A percentile compares a stretch with the other conserved stretches of the same genome.
phyloP scores from a whole-genome alignment of 176 grass and related monocot genomes.

The Thinopyrum elongatum region DNA sequence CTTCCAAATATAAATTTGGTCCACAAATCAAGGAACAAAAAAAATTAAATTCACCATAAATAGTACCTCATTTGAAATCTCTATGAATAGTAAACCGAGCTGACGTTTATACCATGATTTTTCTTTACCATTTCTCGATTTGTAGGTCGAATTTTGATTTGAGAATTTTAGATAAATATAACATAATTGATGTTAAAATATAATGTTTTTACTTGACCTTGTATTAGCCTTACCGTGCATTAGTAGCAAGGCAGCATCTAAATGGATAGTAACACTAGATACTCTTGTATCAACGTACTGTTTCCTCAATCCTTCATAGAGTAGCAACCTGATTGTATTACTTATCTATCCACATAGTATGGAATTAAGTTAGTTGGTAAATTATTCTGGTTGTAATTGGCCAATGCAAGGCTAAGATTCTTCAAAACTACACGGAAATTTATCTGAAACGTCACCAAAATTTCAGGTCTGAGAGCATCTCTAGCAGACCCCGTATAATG shows the following conservation, averaged over 20 bases:
- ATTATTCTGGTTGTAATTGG: not conserved
- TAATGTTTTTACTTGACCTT: not conserved
- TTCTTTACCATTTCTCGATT: not conserved
- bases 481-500: too few relatives aligned
- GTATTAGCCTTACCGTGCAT: not conserved
- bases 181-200: not conserved
- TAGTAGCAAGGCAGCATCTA: not conserved
- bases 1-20: not conserved
- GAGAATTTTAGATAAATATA: not conserved
- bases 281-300: not conserved
- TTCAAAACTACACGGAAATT: not conserved
- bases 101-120: not conserved
- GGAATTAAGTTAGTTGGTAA: not conserved
- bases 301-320: not conserved
- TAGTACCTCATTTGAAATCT: not conserved
- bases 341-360: not conserved
- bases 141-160: not conserved
- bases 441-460: not conserved
- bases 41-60: not conserved
- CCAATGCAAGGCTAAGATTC: not conserved
- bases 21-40: not conserved
- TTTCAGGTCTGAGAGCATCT: not conserved
- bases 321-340: not conserved
- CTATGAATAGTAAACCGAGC: not conserved
- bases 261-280: not conserved